Conservation (phyloP, 345 rosid species). For the Arabis hirsuta region DNA sequence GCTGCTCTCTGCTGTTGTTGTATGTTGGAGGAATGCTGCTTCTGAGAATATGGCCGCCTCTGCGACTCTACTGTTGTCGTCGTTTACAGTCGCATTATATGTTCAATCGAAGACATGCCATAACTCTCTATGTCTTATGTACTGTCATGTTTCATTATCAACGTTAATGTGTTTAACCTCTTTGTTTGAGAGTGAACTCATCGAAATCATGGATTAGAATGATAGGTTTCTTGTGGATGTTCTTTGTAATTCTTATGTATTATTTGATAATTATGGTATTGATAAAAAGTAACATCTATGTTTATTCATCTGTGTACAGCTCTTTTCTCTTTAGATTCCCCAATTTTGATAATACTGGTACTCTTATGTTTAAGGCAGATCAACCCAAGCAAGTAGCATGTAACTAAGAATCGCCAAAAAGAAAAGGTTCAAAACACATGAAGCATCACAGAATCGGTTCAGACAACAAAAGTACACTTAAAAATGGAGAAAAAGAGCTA, state of each 20-base stretch:
- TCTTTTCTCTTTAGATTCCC: not conserved
- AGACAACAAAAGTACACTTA: slow-evolving; percentile 25
- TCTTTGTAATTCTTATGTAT: slow-evolving; percentile 2
- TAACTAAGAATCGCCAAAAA: not conserved
- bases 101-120: slow-evolving; percentile 6
- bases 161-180: slow-evolving; percentile 10
- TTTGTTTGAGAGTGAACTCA: slow-evolving; percentile 13
- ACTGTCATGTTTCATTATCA: slow-evolving; percentile 23
- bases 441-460: slow-evolving; percentile 9
- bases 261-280: not conserved
- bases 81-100: slow-evolving; percentile 22
- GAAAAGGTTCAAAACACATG: not conserved
- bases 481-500: slow-evolving; percentile 15
- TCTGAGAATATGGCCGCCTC: slow-evolving; percentile 29
- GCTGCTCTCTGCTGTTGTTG: slow-evolving; percentile 59
- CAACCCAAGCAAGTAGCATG: slow-evolving; percentile 5
- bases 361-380: too few relatives aligned
- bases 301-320: not conserved
- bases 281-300: not conserved
- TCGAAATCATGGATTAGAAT: not conserved
- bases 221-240: slow-evolving; percentile 2
- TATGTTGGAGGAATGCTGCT: slow-evolving; percentile 58
- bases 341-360: not conserved
- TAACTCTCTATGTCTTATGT: slow-evolving; percentile 23
- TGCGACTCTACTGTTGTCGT: slow-evolving; percentile 1